phyloP scores from a whole-genome alignment of 768 basidiomycete genomes.

The Lactarius sp. region DNA sequence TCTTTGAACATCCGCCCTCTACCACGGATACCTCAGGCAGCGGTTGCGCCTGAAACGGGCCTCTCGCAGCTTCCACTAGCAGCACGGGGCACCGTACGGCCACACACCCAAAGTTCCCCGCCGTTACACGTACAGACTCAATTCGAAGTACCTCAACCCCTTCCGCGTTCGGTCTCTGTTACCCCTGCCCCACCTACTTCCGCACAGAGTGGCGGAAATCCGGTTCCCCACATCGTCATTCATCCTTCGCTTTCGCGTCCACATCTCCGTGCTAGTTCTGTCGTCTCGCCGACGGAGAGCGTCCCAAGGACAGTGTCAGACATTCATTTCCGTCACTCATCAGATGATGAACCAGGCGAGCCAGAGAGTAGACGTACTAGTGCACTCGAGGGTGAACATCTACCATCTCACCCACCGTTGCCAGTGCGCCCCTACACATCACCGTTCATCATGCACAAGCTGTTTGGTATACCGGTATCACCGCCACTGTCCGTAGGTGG shows the following conservation, averaged over 20 bases:
- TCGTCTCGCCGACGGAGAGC: slow-evolving; percentile 34
- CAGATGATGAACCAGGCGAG: slow-evolving; percentile 27
- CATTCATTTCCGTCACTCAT: slow-evolving; percentile 36
- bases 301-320: slow-evolving; percentile 35
- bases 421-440: slow-evolving; percentile 26
- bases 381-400: slow-evolving; percentile 21
- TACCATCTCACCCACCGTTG: slow-evolving; percentile 30
- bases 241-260: slow-evolving; percentile 27
- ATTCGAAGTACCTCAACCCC: slow-evolving; percentile 1
- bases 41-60: not conserved
- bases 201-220: not conserved
- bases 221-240: slow-evolving; percentile 13
- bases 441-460: slow-evolving; percentile 35
- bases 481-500: not conserved
- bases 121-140: slow-evolving; percentile 18
- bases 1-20: slow-evolving; percentile 16
- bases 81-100: not conserved
- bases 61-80: not conserved
- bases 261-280: slow-evolving; percentile 12
- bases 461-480: slow-evolving; percentile 27
- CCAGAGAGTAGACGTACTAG: slow-evolving; percentile 29
- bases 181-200: slow-evolving; percentile 8
- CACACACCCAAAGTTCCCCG: slow-evolving; percentile 7
- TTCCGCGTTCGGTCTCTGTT: slow-evolving; percentile 18
- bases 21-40: slow-evolving; percentile 15